Conservation (phyloP, 2,329 filamentous ascomycete species). For the Fusarium bactridioides region DNA sequence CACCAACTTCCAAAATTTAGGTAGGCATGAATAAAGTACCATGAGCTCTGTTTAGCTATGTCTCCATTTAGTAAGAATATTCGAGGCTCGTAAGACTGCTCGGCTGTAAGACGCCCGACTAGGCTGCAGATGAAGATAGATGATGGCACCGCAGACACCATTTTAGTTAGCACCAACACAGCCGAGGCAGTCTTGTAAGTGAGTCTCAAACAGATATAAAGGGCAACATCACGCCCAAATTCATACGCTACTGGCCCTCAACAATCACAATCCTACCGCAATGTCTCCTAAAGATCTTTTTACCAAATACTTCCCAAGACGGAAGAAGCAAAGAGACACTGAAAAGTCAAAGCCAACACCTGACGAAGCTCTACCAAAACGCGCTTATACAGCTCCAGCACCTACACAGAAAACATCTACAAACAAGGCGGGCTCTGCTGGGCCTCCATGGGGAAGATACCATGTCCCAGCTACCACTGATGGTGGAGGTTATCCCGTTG, state of each 20-base stretch:
- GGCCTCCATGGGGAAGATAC: not conserved
- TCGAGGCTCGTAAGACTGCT: not conserved
- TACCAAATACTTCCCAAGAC: not conserved
- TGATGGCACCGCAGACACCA: not conserved
- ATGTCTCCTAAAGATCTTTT: constrained; percentile 17
- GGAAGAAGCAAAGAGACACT: not conserved
- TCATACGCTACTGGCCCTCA: not conserved
- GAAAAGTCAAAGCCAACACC: not conserved
- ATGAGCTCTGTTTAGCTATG: not conserved
- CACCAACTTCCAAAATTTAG: not conserved
- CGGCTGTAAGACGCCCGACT: not conserved
- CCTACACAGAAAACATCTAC: not conserved
- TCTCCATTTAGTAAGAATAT: not conserved
- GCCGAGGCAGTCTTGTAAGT: not conserved
- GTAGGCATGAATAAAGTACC: not conserved
- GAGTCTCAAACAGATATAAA: not conserved
- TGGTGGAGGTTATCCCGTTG: not conserved
- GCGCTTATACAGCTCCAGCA: not conserved
- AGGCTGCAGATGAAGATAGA: not conserved
- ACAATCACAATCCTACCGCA: not conserved
- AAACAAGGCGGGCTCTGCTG: not conserved
- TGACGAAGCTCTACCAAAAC: not conserved
- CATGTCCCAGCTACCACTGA: not conserved
- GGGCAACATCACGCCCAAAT: not conserved
- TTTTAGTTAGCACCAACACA: not conserved